Evolutionary conservation across 2,329 filamentous ascomycete genomes (phyloP).

Genomic region (Colletotrichum truncatum): DNA sequence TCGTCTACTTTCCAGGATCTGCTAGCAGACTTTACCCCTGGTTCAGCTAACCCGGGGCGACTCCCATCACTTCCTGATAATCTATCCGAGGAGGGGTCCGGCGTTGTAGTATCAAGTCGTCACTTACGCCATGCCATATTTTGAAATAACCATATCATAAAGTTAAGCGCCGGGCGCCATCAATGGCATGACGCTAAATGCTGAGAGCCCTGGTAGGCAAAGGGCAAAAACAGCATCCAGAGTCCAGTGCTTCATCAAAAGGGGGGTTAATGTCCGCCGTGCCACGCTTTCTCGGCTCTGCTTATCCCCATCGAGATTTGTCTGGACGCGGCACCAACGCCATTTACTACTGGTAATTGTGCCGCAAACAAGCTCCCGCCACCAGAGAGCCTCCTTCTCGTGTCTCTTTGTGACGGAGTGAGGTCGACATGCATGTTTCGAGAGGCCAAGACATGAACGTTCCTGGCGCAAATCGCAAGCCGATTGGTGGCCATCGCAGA

Average conservation of each 20-base stretch:
- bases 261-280: too few species aligned
- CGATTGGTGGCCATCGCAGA: conserved; percentile 15
- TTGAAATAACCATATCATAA: conserved; percentile 14
- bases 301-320: background rate
- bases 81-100: background rate
- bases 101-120: background rate
- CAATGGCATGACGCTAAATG: conserved; percentile 18
- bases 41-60: background rate
- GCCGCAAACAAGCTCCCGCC: background rate
- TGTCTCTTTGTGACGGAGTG: conserved; percentile 14
- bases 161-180: conserved; percentile 22
- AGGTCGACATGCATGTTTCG: conserved; percentile 25
- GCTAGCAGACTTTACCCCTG: background rate
- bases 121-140: conserved; percentile 14
- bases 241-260: background rate
- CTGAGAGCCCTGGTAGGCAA: background rate
- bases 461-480: conserved; percentile 11
- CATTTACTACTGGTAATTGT: background rate
- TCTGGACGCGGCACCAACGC: background rate
- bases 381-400: background rate
- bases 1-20: background rate
- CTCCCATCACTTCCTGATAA: background rate
- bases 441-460: conserved; percentile 2
- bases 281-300: background rate
- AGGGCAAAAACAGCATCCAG: background rate